Evolutionary conservation across 148 eudicot genomes (phyloP).

Genomic region (Beta vulgaris): DNA sequence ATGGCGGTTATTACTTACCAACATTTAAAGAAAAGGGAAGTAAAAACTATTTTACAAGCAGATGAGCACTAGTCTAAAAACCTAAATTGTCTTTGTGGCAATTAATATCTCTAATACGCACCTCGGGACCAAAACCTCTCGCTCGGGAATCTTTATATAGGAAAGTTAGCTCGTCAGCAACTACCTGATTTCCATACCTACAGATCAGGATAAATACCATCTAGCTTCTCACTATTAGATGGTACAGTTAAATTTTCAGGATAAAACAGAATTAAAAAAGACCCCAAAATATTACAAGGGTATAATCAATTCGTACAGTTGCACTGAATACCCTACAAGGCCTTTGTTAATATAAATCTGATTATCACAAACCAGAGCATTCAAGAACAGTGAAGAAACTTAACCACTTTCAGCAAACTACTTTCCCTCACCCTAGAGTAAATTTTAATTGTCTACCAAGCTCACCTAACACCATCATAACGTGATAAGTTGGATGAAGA

Average conservation of each 20-base stretch:
- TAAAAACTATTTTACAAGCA: background rate
- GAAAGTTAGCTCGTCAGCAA: slow-evolving; percentile 69
- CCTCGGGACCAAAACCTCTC: slow-evolving; percentile 94
- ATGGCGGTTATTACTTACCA: background rate
- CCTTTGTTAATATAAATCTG: background rate
- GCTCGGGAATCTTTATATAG: slow-evolving; percentile 83
- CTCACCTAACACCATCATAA: slow-evolving; percentile 91
- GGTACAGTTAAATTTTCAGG: background rate
- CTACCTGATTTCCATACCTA: slow-evolving; percentile 88
- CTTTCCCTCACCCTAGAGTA: background rate
- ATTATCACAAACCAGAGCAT: background rate
- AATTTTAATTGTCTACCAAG: background rate
- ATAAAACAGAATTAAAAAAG: background rate
- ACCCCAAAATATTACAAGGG: background rate
- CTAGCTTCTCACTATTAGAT: background rate
- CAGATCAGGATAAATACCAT: slow-evolving; percentile 7
- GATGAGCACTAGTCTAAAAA: background rate
- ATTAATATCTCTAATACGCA: slow-evolving; percentile 25
- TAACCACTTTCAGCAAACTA: background rate
- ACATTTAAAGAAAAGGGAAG: too few species aligned
- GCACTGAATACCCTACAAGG: background rate
- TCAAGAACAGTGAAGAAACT: background rate
- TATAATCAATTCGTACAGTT: background rate
- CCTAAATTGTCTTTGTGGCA: background rate
- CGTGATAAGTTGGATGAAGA: slow-evolving; percentile 95